Percentiles rank a stretch among this genome's conserved stretches.
These are phyloP conservation scores for Taphrina pruni DNA, from an alignment of 1,139 yeast genomes.

Conservation along the genomic window DNA sequence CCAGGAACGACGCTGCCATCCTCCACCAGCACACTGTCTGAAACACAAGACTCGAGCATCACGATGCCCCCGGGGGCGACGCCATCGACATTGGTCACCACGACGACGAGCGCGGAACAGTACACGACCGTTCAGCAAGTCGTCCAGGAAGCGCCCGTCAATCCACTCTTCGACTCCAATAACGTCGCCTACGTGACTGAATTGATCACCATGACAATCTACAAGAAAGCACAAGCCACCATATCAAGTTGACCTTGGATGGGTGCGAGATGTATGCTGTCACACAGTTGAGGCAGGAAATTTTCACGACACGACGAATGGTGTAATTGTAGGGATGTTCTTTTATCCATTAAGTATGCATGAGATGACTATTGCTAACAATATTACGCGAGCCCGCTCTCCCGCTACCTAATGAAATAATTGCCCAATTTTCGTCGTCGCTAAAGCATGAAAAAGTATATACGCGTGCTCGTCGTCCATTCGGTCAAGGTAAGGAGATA, in stretches of 20 bases:
- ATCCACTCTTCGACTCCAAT: conserved; percentile 13
- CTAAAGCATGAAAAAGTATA: not conserved
- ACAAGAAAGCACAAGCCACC: not conserved
- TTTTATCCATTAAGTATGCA: conserved; percentile 1
- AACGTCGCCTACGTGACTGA: conserved; percentile 4
- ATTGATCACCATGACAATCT: conserved; percentile 18
- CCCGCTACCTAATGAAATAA: not conserved
- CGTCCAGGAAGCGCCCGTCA: conserved; percentile 6
- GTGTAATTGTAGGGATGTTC: not conserved
- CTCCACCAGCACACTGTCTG: not conserved
- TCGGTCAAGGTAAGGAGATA: too few species aligned
- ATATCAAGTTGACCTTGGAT: not conserved
- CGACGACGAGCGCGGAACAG: not conserved
- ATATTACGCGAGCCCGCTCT: conserved; percentile 9
- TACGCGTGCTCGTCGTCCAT: conserved; percentile 1
- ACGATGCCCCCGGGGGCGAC: not conserved
- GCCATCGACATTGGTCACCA: not conserved
- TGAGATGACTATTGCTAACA: not conserved
- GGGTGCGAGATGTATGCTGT: not conserved
- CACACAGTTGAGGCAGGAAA: too few species aligned
- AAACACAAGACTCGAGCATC: not conserved
- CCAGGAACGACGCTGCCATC: not conserved
- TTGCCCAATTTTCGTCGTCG: not conserved
- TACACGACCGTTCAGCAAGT: not conserved
- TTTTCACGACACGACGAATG: too few species aligned